Evolutionary conservation across 2,329 filamentous ascomycete species (phyloP).

Genomic region (Trichoderma koningiopsis): DNA sequence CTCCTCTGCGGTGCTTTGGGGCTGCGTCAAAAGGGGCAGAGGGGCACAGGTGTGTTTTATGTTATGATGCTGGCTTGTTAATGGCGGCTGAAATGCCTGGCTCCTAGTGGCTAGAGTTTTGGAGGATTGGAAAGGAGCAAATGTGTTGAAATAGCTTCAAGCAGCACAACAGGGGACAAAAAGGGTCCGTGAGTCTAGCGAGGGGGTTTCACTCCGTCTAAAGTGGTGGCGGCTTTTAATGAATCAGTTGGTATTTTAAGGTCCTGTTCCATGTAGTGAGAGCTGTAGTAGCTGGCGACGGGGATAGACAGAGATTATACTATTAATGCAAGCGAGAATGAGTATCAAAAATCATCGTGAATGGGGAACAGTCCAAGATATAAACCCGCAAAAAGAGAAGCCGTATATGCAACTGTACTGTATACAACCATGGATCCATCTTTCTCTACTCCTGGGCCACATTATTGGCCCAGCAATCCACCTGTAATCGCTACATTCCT

Average conservation of each 20-base stretch:
- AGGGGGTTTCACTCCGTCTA: conserved; percentile 20
- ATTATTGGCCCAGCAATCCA: background rate
- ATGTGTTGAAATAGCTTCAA: conserved; percentile 20
- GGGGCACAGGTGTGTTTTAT: conserved; percentile 20
- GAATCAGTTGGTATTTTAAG: background rate
- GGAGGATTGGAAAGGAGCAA: conserved; percentile 22
- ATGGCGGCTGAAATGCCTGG: conserved; percentile 5
- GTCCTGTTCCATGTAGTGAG: background rate
- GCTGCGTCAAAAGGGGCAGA: conserved; percentile 17
- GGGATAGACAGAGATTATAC: background rate
- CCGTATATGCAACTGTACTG: background rate
- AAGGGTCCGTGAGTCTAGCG: conserved; percentile 25
- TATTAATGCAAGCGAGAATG: background rate
- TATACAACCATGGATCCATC: background rate
- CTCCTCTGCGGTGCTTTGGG: background rate
- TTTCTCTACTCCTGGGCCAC: background rate
- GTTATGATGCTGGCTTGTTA: conserved; percentile 8
- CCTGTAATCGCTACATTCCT: background rate
- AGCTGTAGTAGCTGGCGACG: background rate
- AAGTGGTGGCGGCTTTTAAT: conserved; percentile 18
- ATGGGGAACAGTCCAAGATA: background rate
- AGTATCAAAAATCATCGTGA: background rate
- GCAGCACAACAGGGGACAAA: conserved; percentile 15
- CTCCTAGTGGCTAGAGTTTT: conserved; percentile 11
- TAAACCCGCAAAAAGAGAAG: background rate